Conservation (phyloP, 2,329 filamentous ascomycete species). For the Cordyceps farinosa region DNA sequence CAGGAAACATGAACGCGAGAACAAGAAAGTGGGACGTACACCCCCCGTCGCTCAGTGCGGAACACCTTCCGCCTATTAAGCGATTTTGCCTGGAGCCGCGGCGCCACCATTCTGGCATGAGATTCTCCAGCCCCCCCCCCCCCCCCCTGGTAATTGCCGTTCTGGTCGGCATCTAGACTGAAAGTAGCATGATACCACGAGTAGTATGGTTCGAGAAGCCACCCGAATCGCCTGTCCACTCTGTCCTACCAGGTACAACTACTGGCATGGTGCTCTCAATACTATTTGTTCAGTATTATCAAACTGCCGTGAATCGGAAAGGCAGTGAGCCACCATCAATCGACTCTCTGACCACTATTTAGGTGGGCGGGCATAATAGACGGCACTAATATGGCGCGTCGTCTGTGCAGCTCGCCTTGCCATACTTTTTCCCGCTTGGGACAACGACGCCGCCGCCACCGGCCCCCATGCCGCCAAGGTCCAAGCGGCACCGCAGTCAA, state of each 20-base stretch:
- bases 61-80: slow-evolving; percentile 8
- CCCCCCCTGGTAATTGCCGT: neutral
- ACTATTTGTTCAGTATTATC: neutral
- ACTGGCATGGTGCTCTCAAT: neutral
- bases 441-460: slow-evolving; percentile 16
- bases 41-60: neutral
- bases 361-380: neutral
- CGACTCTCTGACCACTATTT: neutral
- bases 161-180: neutral
- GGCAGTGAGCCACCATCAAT: neutral
- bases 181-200: neutral
- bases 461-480: slow-evolving; percentile 12
- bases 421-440: slow-evolving; percentile 2
- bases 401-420: slow-evolving; percentile 11
- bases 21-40: neutral
- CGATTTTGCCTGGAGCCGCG: slow-evolving; percentile 3
- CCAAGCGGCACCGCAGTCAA: neutral
- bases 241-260: neutral
- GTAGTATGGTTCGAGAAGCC: neutral
- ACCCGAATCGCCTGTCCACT: neutral
- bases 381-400: neutral
- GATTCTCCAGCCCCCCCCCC: neutral
- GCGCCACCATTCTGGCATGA: neutral
- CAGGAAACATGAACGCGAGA: neutral
- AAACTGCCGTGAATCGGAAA: neutral